phyloP scores from a whole-genome alignment of 2,329 filamentous ascomycete species.

The Cercospora janseana region DNA sequence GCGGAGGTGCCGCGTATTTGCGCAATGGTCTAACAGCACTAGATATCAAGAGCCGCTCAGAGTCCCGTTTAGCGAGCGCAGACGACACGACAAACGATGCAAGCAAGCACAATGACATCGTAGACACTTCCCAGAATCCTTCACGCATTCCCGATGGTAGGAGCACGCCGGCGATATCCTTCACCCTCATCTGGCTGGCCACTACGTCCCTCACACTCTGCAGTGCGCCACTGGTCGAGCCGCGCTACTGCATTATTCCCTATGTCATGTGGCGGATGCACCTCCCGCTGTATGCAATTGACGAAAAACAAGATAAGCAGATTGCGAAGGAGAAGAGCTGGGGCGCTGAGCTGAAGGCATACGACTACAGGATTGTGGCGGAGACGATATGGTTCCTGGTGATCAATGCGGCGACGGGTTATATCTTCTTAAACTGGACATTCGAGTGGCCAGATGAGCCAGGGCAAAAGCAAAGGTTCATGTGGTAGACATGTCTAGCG shows the following conservation, averaged over 20 bases:
- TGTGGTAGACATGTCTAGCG: slow-evolving; percentile 70
- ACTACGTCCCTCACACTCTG: slow-evolving; percentile 76
- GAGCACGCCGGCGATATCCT: slow-evolving; percentile 44
- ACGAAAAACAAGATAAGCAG: slow-evolving; percentile 8
- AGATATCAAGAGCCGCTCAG: not conserved
- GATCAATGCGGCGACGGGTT: slow-evolving; percentile 66
- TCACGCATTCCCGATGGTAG: slow-evolving; percentile 30
- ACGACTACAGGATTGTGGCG: slow-evolving; percentile 50
- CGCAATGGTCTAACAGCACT: not conserved
- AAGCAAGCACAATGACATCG: slow-evolving; percentile 5
- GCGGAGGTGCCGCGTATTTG: slow-evolving; percentile 41
- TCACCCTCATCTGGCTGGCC: slow-evolving; percentile 61
- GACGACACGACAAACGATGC: slow-evolving; percentile 7
- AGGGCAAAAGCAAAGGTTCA: slow-evolving; percentile 68
- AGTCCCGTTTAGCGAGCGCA: not conserved
- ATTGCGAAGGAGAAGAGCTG: slow-evolving; percentile 1
- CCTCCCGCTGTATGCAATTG: slow-evolving; percentile 53
- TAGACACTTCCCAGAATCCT: slow-evolving; percentile 13
- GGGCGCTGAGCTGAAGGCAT: slow-evolving; percentile 25
- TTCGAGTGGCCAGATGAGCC: slow-evolving; percentile 67
- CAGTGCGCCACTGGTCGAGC: slow-evolving; percentile 89
- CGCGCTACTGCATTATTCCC: slow-evolving; percentile 91
- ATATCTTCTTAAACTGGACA: slow-evolving; percentile 66
- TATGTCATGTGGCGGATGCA: slow-evolving; percentile 92
- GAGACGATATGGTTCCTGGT: slow-evolving; percentile 69